Conservation (phyloP, 192 early-diverging fungal genomes). For the Coemansia sp. region DNA sequence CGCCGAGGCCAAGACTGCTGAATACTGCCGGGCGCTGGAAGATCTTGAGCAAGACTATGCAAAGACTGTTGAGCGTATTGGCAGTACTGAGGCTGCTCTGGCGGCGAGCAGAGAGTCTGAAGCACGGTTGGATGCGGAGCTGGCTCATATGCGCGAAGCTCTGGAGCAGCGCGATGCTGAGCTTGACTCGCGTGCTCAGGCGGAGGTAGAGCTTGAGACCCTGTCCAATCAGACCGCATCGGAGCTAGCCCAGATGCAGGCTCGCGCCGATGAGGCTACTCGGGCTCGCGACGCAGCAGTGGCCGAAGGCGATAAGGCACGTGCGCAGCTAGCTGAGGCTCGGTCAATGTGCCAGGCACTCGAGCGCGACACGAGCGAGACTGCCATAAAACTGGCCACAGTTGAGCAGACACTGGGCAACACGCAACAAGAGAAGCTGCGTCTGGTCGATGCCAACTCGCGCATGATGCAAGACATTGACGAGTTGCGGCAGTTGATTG, state of each 20-base stretch:
- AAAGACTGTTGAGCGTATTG: conserved; percentile 23
- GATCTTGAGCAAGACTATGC: conserved; percentile 27
- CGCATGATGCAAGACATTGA: conserved; percentile 58
- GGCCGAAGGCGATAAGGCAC: conserved; percentile 13
- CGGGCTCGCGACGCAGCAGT: conserved; percentile 9
- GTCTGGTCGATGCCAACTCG: conserved; percentile 28
- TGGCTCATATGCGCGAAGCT: conserved; percentile 17
- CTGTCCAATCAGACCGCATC: conserved; percentile 21
- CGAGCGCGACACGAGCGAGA: conserved; percentile 19
- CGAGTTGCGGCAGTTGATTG: conserved; percentile 54
- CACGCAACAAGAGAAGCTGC: conserved; percentile 39
- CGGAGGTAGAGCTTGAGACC: conserved; percentile 21
- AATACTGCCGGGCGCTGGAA: conserved; percentile 38
- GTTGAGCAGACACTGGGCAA: conserved; percentile 48
- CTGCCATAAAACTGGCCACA: conserved; percentile 61
- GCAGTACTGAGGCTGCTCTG: conserved; percentile 24
- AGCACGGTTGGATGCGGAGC: conserved; percentile 23
- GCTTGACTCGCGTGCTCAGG: conserved; percentile 14
- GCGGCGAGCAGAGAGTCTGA: conserved; percentile 20
- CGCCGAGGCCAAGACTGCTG: conserved; percentile 58
- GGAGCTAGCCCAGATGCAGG: conserved; percentile 17
- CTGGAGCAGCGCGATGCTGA: conserved; percentile 26
- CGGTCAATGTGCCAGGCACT: conserved; percentile 38
- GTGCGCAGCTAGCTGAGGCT: conserved; percentile 20
- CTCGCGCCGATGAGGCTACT: conserved; percentile 16